These are phyloP conservation scores for Davidsoniella eucalypti DNA, from an alignment of 2,329 filamentous ascomycete genomes.

Conservation along the genomic window DNA sequence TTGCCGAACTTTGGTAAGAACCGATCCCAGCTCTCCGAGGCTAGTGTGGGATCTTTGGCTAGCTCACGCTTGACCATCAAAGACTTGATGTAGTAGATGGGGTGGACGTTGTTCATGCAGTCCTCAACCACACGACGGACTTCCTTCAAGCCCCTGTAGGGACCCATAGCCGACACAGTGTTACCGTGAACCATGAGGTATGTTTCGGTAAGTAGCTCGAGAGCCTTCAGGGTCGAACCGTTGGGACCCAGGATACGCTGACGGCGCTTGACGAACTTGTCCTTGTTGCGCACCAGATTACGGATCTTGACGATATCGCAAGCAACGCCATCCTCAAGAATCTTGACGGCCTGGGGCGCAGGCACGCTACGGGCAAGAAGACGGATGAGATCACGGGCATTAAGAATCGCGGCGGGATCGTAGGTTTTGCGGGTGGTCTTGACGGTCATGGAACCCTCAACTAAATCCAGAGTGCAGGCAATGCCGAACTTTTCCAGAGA, in stretches of 20 bases:
- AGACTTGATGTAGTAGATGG: slow-evolving; percentile 66
- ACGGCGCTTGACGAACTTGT: slow-evolving; percentile 84
- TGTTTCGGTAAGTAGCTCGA: slow-evolving; percentile 78
- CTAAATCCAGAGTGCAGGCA: slow-evolving; percentile 79
- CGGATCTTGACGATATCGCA: slow-evolving; percentile 95
- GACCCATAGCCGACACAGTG: slow-evolving; percentile 82
- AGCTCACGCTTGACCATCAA: slow-evolving; percentile 89
- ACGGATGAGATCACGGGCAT: slow-evolving; percentile 88
- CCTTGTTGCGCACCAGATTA: slow-evolving; percentile 79
- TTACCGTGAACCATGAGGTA: slow-evolving; percentile 96
- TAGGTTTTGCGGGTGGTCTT: slow-evolving; percentile 85
- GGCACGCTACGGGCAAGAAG: slow-evolving; percentile 82
- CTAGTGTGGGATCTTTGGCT: slow-evolving; percentile 73
- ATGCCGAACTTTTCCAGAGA: slow-evolving; percentile 77
- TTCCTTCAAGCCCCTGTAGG: slow-evolving; percentile 86
- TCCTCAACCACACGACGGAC: slow-evolving; percentile 79
- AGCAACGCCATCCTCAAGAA: slow-evolving; percentile 78
- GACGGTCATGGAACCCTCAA: slow-evolving; percentile 92
- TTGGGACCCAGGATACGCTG: slow-evolving; percentile 86
- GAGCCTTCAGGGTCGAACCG: slow-evolving; percentile 81
- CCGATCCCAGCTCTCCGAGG: slow-evolving; percentile 81
- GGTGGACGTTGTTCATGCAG: slow-evolving; percentile 93
- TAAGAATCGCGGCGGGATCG: slow-evolving; percentile 84
- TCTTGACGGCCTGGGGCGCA: slow-evolving; percentile 82
- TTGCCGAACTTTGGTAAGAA: slow-evolving; percentile 98